Evolutionary conservation across 2,329 filamentous ascomycete genomes (phyloP).

Genomic region (Chrysoporthe austroafricana): DNA sequence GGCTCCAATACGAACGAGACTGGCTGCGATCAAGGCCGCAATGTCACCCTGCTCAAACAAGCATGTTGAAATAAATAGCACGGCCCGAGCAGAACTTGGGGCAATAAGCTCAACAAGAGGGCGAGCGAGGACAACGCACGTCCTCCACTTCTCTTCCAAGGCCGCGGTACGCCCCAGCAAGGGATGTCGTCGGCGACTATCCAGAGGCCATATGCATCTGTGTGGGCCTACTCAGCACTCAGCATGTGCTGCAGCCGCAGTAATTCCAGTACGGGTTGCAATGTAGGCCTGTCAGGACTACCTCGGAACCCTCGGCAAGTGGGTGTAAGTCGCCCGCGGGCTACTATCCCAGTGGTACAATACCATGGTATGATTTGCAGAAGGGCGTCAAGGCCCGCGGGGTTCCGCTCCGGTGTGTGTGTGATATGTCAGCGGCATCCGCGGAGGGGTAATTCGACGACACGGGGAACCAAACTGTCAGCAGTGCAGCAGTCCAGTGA

Average conservation of each 20-base stretch:
- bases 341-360: neutral
- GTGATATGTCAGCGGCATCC: neutral
- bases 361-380: slow-evolving; percentile 1
- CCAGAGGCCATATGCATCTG: neutral
- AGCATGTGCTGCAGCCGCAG: neutral
- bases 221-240: neutral
- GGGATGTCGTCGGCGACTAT: neutral
- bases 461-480: neutral
- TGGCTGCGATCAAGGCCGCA: neutral
- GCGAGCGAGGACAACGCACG: neutral
- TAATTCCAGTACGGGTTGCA: neutral
- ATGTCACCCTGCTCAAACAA: neutral
- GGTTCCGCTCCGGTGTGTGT: neutral
- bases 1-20: neutral
- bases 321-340: neutral
- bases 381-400: neutral
- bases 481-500: neutral
- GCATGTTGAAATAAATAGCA: neutral
- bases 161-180: neutral
- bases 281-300: neutral
- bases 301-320: slow-evolving; percentile 5
- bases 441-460: neutral
- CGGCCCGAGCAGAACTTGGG: neutral
- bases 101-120: neutral
- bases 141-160: neutral